Conservation (phyloP, 768 basidiomycete species). For the Lenzites betulinus region DNA sequence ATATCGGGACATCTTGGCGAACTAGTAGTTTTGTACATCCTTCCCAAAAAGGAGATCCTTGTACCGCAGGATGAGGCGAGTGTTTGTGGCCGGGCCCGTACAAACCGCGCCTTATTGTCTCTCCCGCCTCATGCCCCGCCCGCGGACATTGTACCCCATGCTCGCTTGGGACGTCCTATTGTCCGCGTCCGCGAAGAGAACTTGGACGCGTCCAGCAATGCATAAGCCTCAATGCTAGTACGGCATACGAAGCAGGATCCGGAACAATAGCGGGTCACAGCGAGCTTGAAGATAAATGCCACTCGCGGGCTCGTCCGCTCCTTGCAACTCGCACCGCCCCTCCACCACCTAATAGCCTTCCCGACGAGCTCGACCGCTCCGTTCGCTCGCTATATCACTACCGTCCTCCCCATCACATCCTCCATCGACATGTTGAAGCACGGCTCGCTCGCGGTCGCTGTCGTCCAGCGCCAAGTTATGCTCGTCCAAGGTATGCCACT, state of each 20-base stretch:
- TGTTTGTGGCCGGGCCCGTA: constrained; percentile 1
- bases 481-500: constrained; percentile 59
- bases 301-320: not conserved
- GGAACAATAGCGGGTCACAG: constrained; percentile 10
- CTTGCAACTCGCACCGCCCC: not conserved
- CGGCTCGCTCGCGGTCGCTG: constrained; percentile 66
- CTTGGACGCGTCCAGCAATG: not conserved
- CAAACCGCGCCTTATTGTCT: constrained; percentile 6
- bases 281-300: not conserved
- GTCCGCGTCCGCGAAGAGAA: not conserved
- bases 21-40: not conserved
- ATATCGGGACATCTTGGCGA: constrained; percentile 9
- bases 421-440: constrained; percentile 29
- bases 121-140: constrained; percentile 2
- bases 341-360: not conserved
- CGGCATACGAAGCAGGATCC: not conserved
- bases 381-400: not conserved
- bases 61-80: not conserved
- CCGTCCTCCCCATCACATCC: not conserved
- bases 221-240: not conserved
- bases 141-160: not conserved
- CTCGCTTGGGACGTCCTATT: constrained; percentile 3
- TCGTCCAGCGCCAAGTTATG: constrained; percentile 68
- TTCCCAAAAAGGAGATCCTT: constrained; percentile 2
- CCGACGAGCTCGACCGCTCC: not conserved